phyloP scores from a whole-genome alignment of 352 stramenopile species.

The Blastocystis sp. region DNA sequence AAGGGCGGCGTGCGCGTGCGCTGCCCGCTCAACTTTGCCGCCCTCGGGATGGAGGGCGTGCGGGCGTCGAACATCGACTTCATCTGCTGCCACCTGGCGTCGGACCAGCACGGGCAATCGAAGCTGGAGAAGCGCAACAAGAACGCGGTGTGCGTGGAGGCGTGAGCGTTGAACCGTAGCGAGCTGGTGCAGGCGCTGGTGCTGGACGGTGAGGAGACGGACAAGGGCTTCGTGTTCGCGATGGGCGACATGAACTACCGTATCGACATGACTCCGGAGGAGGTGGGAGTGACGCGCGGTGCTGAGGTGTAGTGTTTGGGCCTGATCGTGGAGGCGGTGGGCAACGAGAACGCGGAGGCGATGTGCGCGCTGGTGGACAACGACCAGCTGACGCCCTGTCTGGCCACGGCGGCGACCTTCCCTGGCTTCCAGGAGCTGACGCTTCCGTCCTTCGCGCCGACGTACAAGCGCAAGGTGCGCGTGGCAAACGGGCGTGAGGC shows the following conservation, averaged over 20 bases:
- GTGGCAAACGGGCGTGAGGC: neutral
- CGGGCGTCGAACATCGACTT: conserved; percentile 50
- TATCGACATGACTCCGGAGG: conserved; percentile 57
- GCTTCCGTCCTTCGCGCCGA: conserved; percentile 39
- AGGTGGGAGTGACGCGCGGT: neutral
- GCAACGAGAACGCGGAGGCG: conserved; percentile 40
- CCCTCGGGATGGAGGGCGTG: neutral
- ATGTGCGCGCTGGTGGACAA: conserved; percentile 36
- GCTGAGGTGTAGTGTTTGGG: conserved; percentile 40
- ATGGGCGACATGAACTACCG: conserved; percentile 69
- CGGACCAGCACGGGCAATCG: conserved; percentile 51
- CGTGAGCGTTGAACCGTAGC: neutral
- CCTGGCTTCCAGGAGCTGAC: conserved; percentile 66
- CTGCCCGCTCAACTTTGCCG: conserved; percentile 29
- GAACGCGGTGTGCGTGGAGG: conserved; percentile 52
- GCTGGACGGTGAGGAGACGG: conserved; percentile 10
- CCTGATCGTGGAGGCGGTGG: conserved; percentile 54
- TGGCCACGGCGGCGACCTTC: conserved; percentile 63
- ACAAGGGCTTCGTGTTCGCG: conserved; percentile 50
- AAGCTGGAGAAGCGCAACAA: conserved; percentile 64
- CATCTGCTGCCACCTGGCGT: conserved; percentile 66
- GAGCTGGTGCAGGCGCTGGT: conserved; percentile 61
- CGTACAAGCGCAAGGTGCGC: conserved; percentile 60
- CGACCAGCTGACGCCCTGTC: conserved; percentile 58
- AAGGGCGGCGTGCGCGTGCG: conserved; percentile 66